Base-by-base conservation (phyloP, 805 yeast species). In the Phaffomyces thermotolerans region DNA sequence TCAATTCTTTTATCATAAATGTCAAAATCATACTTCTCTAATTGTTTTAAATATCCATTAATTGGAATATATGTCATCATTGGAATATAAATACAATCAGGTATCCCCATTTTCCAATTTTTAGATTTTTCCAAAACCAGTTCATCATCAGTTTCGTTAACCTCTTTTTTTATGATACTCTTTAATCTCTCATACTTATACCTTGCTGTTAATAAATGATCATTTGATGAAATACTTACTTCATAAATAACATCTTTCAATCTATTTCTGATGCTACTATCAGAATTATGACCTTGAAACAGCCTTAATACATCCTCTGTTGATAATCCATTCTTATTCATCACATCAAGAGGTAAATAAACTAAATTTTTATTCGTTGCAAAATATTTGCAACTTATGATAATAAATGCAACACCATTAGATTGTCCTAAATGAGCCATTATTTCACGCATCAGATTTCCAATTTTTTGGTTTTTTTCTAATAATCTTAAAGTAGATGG, bases 371-470 rank as follows among this genome's bases (percentile, higher is more conserved):
- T 73, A 36, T 41, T 37, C 18, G 62, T 57, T 0, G 84, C 80
- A 58, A 78, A 80, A 60, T 72, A 84, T 22, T 68, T 66, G 39
- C 80, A 57, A 0, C 84, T 85, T 41, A 82, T 64, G 13, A 87
- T 68, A 61, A 76, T 69, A 3, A 83, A 71, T 1, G 87, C 79
- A 12, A 87, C 69, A 0, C 89, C 81, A 0, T 82, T 75, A 2
- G 93, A 85, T 59, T 87, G 95, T 7, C 95, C 95, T 33, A 87
- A 63, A 62, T 86, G 95, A 0, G 95, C 93, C 10, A 79, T 73
- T 9, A 81, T 73, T 47, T 83, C 86, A 30, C 78, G 71, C 8
- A 78, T 63, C 6, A 59, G 51, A 15, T 61, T 60, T 46, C 72
- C 76, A n/a, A 78, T 56, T 6, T 48, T 49, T 0, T 71, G 62